A percentile compares a stretch with the other conserved stretches of the same genome.
phyloP scores from a whole-genome alignment of 116 monocot genomes.

The Zostera marina region DNA sequence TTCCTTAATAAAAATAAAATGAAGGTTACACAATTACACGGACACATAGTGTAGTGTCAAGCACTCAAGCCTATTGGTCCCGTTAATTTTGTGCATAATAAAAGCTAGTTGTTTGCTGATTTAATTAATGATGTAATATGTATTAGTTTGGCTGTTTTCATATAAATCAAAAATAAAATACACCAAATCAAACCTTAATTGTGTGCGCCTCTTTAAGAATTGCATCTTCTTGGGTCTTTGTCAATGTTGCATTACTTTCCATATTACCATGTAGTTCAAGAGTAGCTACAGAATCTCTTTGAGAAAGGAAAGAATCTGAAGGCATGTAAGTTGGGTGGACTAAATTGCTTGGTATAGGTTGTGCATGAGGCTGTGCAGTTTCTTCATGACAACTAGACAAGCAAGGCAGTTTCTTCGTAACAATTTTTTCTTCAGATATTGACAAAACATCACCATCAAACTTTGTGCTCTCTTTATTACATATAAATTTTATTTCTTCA shows the following conservation, averaged over 20 bases:
- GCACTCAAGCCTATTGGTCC: too few species aligned
- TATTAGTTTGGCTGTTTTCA: too few species aligned
- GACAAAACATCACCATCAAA: conserved; percentile 9
- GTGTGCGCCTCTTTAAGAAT: conserved; percentile 60
- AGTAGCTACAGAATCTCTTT: conserved; percentile 12
- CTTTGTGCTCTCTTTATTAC: conserved; percentile 8
- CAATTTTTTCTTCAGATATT: conserved; percentile 10
- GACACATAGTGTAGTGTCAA: too few species aligned
- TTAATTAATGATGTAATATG: too few species aligned
- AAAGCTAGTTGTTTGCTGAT: too few species aligned
- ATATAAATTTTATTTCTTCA: conserved; percentile 8
- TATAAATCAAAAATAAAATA: conserved; percentile 8
- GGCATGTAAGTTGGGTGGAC: conserved; percentile 15
- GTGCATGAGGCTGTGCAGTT: background rate
- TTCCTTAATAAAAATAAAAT: too few species aligned
- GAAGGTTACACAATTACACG: too few species aligned
- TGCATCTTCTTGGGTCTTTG: conserved; percentile 60
- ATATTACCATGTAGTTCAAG: conserved; percentile 19
- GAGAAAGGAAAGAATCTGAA: conserved; percentile 4
- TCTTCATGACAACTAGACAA: conserved; percentile 11
- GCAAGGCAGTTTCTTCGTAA: conserved; percentile 16
- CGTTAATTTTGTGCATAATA: too few species aligned
- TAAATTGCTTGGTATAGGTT: conserved; percentile 1
- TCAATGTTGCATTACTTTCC: conserved; percentile 14
- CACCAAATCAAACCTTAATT: conserved; percentile 46